Conservation (phyloP, 768 basidiomycete genomes). For the Gloeostereum incarnatum region DNA sequence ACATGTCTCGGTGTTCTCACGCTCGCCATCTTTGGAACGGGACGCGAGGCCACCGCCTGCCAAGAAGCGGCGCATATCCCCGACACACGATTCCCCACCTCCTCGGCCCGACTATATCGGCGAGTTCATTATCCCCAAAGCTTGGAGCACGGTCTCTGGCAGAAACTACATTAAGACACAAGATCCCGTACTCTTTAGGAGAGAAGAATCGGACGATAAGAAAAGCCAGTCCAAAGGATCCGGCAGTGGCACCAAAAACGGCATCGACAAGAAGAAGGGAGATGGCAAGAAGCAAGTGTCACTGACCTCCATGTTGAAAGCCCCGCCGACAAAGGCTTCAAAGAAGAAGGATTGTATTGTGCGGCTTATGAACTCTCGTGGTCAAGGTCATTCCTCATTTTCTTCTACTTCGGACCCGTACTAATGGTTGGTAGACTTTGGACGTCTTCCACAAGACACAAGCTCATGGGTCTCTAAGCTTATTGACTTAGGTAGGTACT, state of each 20-base stretch:
- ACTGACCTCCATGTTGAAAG: conserved; percentile 59
- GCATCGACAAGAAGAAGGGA: conserved; percentile 15
- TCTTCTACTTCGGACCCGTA: background rate
- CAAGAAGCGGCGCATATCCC: conserved; percentile 46
- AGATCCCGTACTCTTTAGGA: too few species aligned
- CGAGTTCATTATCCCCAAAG: conserved; percentile 59
- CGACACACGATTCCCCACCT: conserved; percentile 7
- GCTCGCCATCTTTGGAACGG: conserved; percentile 13
- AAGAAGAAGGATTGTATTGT: conserved; percentile 58
- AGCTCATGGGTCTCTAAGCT: conserved; percentile 69
- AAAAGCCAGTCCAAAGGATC: conserved; percentile 15
- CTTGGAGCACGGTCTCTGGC: conserved; percentile 73
- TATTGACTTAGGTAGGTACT: conserved; percentile 56
- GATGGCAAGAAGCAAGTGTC: conserved; percentile 56
- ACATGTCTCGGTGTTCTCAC: conserved; percentile 10
- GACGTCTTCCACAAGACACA: conserved; percentile 60
- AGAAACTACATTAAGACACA: conserved; percentile 57
- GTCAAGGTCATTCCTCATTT: conserved; percentile 42
- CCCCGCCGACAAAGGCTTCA: conserved; percentile 31
- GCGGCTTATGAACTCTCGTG: conserved; percentile 51
- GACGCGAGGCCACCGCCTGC: conserved; percentile 21
- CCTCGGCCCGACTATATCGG: conserved; percentile 41
- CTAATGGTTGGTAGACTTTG: conserved; percentile 49
- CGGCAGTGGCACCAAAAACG: conserved; percentile 23
- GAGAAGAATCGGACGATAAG: conserved; percentile 50